These are phyloP conservation scores for Avicennia marina DNA, from an alignment of 257 asterid species.

Conservation along the genomic window DNA sequence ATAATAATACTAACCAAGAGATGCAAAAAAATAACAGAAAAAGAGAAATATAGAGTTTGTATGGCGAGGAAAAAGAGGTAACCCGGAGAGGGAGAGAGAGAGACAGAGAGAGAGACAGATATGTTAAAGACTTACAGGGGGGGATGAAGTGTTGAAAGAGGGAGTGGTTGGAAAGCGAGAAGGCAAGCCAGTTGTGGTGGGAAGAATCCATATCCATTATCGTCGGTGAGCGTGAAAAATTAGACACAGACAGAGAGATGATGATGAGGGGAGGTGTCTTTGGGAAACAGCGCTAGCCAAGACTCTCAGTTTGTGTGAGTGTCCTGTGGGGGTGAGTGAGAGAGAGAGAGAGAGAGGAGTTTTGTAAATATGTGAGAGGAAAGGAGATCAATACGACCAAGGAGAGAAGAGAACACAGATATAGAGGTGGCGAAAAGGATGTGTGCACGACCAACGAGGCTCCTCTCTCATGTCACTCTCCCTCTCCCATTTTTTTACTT, in stretches of 20 bases:
- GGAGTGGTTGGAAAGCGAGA: conserved; percentile 76
- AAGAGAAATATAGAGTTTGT: no score
- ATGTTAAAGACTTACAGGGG: not conserved
- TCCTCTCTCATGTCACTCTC: conserved; percentile 16
- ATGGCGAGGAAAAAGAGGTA: no score
- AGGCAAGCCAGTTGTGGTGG: conserved; percentile 69
- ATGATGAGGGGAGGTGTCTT: no score
- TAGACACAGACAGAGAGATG: not conserved
- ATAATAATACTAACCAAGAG: no score
- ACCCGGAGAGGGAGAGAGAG: no score
- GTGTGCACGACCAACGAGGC: conserved; percentile 39
- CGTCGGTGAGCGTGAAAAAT: conserved; percentile 35
- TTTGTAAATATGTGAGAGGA: conserved; percentile 11
- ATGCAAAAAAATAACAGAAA: no score
- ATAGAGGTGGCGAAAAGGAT: conserved; percentile 30
- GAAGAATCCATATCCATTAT: conserved; percentile 53
- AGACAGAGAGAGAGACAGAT: no score
- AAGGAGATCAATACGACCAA: conserved; percentile 6
- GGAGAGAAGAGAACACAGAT: conserved; percentile 12
- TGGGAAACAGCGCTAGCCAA: no score
- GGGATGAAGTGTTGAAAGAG: conserved; percentile 37
- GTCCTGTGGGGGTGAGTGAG: no score
- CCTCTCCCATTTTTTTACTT: no score
- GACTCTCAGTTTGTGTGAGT: no score
- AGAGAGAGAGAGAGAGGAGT: no score